Evolutionary conservation across 495 filamentous ascomycete genomes (phyloP), one percentile per base, ranked within the genome.

Genomic region (Hypoxylon perforatum): DNA sequence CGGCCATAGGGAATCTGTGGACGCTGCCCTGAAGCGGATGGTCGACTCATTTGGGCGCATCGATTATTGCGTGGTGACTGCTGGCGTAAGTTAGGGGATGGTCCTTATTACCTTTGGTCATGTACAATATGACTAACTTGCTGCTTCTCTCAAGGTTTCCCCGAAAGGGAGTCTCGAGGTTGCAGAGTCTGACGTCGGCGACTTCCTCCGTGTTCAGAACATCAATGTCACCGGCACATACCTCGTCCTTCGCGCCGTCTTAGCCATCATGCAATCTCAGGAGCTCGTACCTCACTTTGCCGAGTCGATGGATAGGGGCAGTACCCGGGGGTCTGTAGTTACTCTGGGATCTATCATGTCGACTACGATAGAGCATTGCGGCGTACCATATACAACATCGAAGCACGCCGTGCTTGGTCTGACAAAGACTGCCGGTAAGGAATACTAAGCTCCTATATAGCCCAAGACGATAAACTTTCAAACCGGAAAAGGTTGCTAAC

Each of bases 321-420:
- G 4, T 21, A 58, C 55, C 4, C 63, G 78, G 14, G 83, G 84
- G 1, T 73, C 75, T 0, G 83, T 86, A 18, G 76, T 85, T 35
- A 80, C 78, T 28, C 73, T 83, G 33, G 81, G 79, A 8, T 84
- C 80, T 1, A 75, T 79, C 15, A 77, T 73, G 21, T 81, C 80
- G 1, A 70, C 77, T 3, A 54, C 77, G 4, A 73, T 75, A 0
- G 72, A 73, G 0, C 50, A 50, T 7, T 15, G 8, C 18, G 44
- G 54, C 23, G 63, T 75, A 25, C 75, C 73, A 1, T 85, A 85
- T 49, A 78, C 76, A 0, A 75, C 81, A 1, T 77, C 80, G 0
- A 87, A 86, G 58, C 82, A 85, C 54, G 83, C 81, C 0, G 73
- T 82, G 5, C 39, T 83, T 0, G 82, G 82, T 0, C 72, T 87